Conservation (phyloP, 257 asterid genomes). For the Pogostemon cablin region DNA sequence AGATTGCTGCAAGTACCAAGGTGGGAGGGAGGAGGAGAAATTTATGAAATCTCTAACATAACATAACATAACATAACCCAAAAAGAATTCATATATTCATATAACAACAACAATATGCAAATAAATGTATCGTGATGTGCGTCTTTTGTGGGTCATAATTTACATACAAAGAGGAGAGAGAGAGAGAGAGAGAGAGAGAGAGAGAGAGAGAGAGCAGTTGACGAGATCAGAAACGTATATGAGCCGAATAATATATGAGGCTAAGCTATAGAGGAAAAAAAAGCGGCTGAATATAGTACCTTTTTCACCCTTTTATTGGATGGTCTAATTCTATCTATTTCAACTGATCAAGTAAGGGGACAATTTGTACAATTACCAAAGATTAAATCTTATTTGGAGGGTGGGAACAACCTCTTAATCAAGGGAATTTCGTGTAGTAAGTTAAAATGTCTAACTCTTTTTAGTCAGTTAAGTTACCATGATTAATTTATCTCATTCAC, state of each 20-base stretch:
- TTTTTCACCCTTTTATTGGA: constrained; percentile 28
- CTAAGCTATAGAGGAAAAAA: constrained; percentile 29
- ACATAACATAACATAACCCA: constrained; percentile 36
- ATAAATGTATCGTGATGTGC: constrained; percentile 13
- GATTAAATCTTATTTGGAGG: too few species aligned
- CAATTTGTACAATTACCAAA: too few species aligned
- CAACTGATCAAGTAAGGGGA: too few species aligned
- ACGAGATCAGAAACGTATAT: constrained; percentile 35
- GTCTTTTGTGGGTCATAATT: not conserved
- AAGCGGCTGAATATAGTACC: constrained; percentile 42
- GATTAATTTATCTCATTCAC: too few species aligned
- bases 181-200: constrained; percentile 31
- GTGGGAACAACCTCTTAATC: too few species aligned
- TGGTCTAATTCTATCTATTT: not conserved
- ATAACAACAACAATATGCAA: not conserved
- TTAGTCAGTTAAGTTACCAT: too few species aligned
- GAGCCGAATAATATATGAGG: constrained; percentile 43
- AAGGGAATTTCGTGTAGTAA: too few species aligned
- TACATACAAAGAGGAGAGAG: not conserved
- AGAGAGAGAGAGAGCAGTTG: constrained; percentile 42
- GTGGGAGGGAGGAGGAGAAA: constrained; percentile 39
- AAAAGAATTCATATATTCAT: constrained; percentile 25
- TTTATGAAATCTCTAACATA: constrained; percentile 38
- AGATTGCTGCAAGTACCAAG: constrained; percentile 36
- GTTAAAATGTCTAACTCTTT: too few species aligned